Evolutionary conservation across 495 filamentous ascomycete species (phyloP).

Genomic region (Acidiella bohemica): DNA sequence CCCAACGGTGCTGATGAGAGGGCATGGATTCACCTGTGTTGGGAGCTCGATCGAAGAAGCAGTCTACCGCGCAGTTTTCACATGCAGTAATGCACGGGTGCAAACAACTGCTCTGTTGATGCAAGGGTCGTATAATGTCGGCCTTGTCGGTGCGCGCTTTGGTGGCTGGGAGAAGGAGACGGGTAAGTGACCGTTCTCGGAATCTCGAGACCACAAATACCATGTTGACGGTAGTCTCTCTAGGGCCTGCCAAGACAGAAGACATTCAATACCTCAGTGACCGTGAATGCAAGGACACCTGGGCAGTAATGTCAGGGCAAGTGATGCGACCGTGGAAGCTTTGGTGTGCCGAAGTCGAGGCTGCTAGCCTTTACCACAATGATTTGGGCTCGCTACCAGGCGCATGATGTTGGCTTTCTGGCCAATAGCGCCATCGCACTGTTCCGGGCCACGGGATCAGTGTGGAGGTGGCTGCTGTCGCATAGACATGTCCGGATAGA

Average conservation of each 20-base stretch:
- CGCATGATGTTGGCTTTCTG: no score
- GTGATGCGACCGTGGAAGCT: slow-evolving; percentile 24
- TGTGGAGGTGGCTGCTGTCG: no score
- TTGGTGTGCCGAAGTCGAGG: slow-evolving; percentile 28
- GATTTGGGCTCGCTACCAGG: slow-evolving; percentile 13
- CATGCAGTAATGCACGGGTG: slow-evolving; percentile 23
- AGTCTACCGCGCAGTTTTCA: slow-evolving; percentile 28
- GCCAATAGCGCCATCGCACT: no score
- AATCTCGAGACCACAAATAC: no score
- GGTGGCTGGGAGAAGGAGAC: slow-evolving; percentile 28
- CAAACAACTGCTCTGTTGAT: slow-evolving; percentile 26
- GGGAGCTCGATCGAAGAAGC: slow-evolving; percentile 25
- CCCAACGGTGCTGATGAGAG: slow-evolving; percentile 26
- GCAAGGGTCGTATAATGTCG: slow-evolving; percentile 21
- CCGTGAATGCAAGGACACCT: slow-evolving; percentile 26
- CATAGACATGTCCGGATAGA: slow-evolving; percentile 3
- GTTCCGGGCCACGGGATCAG: no score
- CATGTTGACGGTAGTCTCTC: no score
- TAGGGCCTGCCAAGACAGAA: slow-evolving; percentile 25
- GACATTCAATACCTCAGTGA: slow-evolving; percentile 27
- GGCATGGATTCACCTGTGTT: slow-evolving; percentile 27
- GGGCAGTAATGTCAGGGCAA: slow-evolving; percentile 16
- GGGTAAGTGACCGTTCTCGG: no score
- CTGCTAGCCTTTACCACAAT: slow-evolving; percentile 26
- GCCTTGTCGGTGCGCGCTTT: slow-evolving; percentile 19